phyloP scores from a whole-genome alignment of 2,329 filamentous ascomycete genomes.

The Pseudopithomyces maydicus region DNA sequence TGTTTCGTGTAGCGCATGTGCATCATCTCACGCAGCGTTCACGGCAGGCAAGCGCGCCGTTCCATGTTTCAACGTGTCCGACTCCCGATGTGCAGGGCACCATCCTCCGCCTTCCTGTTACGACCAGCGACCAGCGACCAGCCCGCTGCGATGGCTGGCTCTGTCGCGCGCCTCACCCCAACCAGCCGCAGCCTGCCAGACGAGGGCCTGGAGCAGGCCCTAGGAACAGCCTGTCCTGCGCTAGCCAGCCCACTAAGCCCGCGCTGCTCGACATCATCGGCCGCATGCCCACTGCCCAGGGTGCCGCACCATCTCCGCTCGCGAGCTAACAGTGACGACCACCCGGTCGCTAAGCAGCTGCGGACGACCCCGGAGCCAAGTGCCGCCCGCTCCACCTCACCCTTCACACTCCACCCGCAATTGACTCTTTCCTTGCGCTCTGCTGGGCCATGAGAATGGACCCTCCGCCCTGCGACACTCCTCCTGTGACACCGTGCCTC shows the following conservation, averaged over 20 bases:
- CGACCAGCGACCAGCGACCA: background rate
- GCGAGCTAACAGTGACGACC: background rate
- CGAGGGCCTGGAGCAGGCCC: background rate
- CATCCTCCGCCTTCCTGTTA: background rate
- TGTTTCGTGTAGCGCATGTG: conserved; percentile 1
- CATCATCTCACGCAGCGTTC: background rate
- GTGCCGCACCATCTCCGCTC: background rate
- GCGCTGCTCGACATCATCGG: conserved; percentile 9
- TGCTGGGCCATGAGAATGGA: conserved; percentile 15
- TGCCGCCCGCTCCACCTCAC: conserved; percentile 3
- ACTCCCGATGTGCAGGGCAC: background rate
- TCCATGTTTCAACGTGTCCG: conserved; percentile 3
- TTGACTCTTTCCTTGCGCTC: conserved; percentile 11
- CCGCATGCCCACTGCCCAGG: background rate
- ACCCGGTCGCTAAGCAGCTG: conserved; percentile 3
- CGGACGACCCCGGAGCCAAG: conserved; percentile 1
- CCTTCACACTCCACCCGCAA: background rate
- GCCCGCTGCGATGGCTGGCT: background rate
- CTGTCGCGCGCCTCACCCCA: background rate
- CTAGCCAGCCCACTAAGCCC: background rate
- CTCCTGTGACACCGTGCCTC: conserved; percentile 25
- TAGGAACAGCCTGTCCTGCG: background rate
- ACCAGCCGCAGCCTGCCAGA: background rate
- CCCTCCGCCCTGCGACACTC: conserved; percentile 23
- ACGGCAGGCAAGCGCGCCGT: conserved; percentile 2